These are phyloP conservation scores for Termitomyces sp. DNA, from an alignment of 768 basidiomycete species.

Conservation along the genomic window DNA sequence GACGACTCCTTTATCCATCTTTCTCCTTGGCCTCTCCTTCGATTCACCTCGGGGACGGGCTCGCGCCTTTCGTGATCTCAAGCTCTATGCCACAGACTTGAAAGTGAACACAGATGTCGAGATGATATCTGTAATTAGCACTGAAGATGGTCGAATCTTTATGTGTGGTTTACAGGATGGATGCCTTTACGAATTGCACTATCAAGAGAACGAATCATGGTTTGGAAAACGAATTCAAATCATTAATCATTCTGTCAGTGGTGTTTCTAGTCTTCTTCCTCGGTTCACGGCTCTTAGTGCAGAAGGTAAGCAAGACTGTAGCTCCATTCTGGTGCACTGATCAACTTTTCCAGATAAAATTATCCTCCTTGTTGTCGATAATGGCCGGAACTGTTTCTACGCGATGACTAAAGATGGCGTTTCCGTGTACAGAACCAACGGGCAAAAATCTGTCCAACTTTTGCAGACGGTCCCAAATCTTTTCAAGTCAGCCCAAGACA, in stretches of 20 bases:
- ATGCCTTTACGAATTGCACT: constrained; percentile 87
- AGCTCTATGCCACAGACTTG: constrained; percentile 88
- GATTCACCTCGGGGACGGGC: constrained; percentile 37
- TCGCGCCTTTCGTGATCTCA: constrained; percentile 62
- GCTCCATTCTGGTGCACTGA: background rate
- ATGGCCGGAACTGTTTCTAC: constrained; percentile 68
- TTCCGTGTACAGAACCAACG: constrained; percentile 57
- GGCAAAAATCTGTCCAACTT: constrained; percentile 64
- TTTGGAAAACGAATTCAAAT: constrained; percentile 84
- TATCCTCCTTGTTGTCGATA: constrained; percentile 60
- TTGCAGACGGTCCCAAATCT: constrained; percentile 73
- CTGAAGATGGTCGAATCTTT: constrained; percentile 82
- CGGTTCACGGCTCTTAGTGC: constrained; percentile 56
- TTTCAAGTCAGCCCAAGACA: constrained; percentile 74
- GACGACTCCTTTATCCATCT: constrained; percentile 78
- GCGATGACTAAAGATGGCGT: constrained; percentile 68
- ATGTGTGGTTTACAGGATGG: constrained; percentile 86
- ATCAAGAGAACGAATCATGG: constrained; percentile 89
- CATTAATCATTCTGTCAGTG: constrained; percentile 81
- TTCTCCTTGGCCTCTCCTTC: constrained; percentile 79
- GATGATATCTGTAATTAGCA: constrained; percentile 82
- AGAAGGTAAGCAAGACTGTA: constrained; percentile 49
- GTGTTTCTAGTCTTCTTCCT: constrained; percentile 75
- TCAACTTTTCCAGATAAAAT: constrained; percentile 57
- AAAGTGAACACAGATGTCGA: constrained; percentile 72